Evolutionary conservation across 1,139 yeast species (phyloP), one percentile per base, ranked within the genome.

Genomic region (Wickerhamomyces sp.): DNA sequence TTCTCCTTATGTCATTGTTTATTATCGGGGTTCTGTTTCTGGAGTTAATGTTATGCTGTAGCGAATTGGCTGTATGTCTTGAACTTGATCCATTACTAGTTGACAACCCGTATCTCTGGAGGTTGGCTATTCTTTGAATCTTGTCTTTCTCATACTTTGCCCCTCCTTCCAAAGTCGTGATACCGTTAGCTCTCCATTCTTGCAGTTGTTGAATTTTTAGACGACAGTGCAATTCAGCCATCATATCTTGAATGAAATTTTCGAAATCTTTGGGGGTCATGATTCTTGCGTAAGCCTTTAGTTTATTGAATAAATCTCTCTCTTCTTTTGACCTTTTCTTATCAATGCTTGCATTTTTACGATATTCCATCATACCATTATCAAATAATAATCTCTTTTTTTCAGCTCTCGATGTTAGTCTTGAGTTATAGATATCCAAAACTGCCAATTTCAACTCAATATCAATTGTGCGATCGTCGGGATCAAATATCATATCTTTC

Each of bases 401-500:
- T 60, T 92, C 98, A 1, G 97, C 96, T 58, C 98, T 79, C 9
- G 94, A 74, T 3, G 96, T 88, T 49, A 92, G 73, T 51, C 96
- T 74, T 28, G 95, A 83, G 60, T 87, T 89, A 62, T 92, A 92
- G 39, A 92, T 90, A 48, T 88, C 95, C 51, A 92, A 67, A 5
- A 89, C 82, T 1, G 96, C 81, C 50, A 92, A 71, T 60, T 92
- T 92, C 55, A 92, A 74, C 56, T 92, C 96, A 36, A 90, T 81
- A 57, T 92, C 98, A 37, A 82, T 80, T 22, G 83, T 80, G 45
- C 81, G 80, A 55, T 92, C 98, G 47, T 92, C 97, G 0, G 94
- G 88, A 54, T 92, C 97, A 57, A 94, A 92, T 7, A 84, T 76
- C 92, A 92, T 87, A 59, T 94, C 98, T 59, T 92, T 94, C 28